Base-by-base conservation (phyloP, 2,329 filamentous ascomycete species). In the Penicillium brevicompactum region DNA sequence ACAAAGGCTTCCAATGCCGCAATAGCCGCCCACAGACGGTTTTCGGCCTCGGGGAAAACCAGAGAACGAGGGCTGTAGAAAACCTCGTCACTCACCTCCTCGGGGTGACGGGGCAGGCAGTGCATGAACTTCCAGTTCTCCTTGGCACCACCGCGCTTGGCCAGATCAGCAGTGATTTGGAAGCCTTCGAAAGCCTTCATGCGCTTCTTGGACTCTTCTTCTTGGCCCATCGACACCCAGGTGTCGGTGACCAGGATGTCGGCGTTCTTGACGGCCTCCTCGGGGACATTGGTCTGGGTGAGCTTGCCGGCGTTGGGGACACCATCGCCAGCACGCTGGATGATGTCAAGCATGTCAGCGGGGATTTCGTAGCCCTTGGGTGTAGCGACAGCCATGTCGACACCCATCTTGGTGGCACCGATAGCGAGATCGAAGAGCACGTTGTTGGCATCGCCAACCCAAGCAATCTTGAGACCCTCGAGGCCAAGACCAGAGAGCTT, bases 181-280 rank as follows among this genome's bases (percentile, higher is more conserved):
- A 92, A 99, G 13, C 93, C 92, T 30, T 84, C 83, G 72, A 99
- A 99, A 2, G 87, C 91, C 69, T 87, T 84, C 57, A 97, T 73
- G 48, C 91, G 82, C 80, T 89, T 88, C 63, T 87, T 81, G 38
- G 86, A 82, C 75, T 99, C 94, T 53, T 85, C 85, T 75, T 99
- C 94, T 76, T 97, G 93, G 45, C 94, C 94, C 94, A 99, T 99
- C 1, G 91, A 96, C 31, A 99, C 85, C 94, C 94, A 99, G 1
- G 94, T 99, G 70, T 99, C 94, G 1, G 94, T 99, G 21, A 97
- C 92, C 55, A 99, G 80, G 50, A 97, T 84, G 71, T 99, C 89
- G 3, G 94, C 93, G 61, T 87, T 80, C 78, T 90, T 90, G 70
- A 97, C 86, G 1, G 82, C 94, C 68, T 96, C 90, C 71, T 94